Evolutionary conservation across 306 rosid genomes (phyloP), one percentile per base, ranked within the genome.

Genomic region (Cicer cuneatum): DNA sequence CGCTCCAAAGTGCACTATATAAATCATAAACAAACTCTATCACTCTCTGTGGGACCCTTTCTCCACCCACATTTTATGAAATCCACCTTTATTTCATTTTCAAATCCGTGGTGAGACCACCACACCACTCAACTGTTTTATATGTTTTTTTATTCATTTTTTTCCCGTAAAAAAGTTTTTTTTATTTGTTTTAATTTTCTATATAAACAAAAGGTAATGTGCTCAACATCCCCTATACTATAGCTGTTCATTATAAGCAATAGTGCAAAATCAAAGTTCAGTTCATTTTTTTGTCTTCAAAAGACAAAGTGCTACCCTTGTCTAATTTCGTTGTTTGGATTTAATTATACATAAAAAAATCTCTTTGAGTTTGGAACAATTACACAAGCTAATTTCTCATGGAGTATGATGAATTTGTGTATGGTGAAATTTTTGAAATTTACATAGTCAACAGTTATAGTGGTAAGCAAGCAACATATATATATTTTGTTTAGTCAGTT

Each of bases 341-440:
- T 41, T 62, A 66, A 73, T 73, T 58, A 52, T 78, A 59, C 72
- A 49, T 72, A 60, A 13, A 49, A 67, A 62, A 39, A 59, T 41
- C 6, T 37, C 8, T 49, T 56, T 74, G 40, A 41, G 65, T 68
- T 10, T 72, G 29, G 13, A 66, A 41, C 71, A 52, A 41, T 78
- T 62, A 72, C 21, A 41, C 5, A 8, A 5, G 48, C 39, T 19
- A 10, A 70, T 49, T 38, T 78, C 56, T 76, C 41, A 93, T 89
- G 98, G 96, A 85, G 72, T 81, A 79, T 71, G 56, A 78, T 64
- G 96, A 88, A 41, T 75, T 72, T 83, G 86, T 88, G 62, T 59
- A 49, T 51, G 74, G 59, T 56, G 83, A 56, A 63, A 60, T 66
- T 80, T 78, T 75, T 78, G 83, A 24, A 45, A 1, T 35, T 41